Percentiles rank a stretch among this genome's conserved stretches.
Evolutionary conservation across 2,329 filamentous ascomycete species (phyloP).

Genomic region (Fusarium sterilihyphosum): DNA sequence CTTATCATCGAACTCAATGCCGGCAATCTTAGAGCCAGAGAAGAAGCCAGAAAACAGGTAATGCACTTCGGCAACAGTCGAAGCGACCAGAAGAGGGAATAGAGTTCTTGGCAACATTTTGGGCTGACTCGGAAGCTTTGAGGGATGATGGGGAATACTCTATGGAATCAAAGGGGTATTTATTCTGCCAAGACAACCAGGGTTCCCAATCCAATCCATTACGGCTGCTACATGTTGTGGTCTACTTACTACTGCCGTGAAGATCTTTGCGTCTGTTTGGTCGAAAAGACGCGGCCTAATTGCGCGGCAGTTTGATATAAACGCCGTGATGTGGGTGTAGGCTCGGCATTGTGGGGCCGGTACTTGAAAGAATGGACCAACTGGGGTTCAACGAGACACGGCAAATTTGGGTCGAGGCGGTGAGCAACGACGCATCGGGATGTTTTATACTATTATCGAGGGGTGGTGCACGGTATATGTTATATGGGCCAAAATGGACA

Average conservation of each 20-base stretch:
- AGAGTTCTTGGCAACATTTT: background rate
- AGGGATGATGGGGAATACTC: background rate
- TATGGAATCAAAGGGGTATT: background rate
- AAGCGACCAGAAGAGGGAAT: background rate
- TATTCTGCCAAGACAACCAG: background rate
- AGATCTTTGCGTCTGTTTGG: background rate
- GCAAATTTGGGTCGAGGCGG: too few species aligned
- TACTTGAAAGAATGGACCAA: too few species aligned
- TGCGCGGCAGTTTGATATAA: background rate
- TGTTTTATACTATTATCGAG: too few species aligned
- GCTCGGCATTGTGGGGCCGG: background rate
- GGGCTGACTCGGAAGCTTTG: background rate
- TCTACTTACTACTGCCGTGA: fast-evolving
- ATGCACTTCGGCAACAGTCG: background rate
- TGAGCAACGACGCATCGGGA: too few species aligned
- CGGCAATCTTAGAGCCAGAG: fast-evolving
- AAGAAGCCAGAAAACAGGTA: background rate
- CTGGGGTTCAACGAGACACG: too few species aligned
- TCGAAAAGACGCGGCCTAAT: background rate
- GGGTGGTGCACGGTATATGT: too few species aligned
- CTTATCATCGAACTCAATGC: background rate
- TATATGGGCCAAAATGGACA: too few species aligned
- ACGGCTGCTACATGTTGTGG: fast-evolving
- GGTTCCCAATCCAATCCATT: background rate
- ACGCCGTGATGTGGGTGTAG: background rate